phyloP scores from a whole-genome alignment of 2,329 filamentous ascomycete genomes.

The Stachybotrys elegans region DNA sequence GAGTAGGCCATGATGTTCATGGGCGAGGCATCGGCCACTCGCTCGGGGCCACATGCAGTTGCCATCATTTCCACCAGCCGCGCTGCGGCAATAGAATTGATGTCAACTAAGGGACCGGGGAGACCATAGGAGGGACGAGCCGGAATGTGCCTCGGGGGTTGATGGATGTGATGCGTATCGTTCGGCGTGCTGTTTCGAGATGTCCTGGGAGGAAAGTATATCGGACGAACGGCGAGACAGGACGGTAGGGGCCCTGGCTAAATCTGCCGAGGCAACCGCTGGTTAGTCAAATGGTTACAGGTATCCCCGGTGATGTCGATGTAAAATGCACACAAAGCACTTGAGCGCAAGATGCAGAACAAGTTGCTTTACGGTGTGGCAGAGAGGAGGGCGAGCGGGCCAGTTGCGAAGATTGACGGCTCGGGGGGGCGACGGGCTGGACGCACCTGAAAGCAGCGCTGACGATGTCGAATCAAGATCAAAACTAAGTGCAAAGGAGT shows the following conservation, averaged over 20 bases:
- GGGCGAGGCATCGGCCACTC: constrained; percentile 23
- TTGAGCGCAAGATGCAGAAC: too few species aligned
- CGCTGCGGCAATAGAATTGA: constrained; percentile 42
- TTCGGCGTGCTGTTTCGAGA: too few species aligned
- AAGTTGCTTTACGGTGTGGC: too few species aligned
- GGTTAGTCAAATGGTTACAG: too few species aligned
- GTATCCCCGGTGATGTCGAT: too few species aligned
- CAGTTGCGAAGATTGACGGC: too few species aligned
- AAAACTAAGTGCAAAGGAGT: constrained; percentile 38
- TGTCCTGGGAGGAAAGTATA: background rate
- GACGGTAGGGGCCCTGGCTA: too few species aligned
- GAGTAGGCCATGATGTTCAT: constrained; percentile 18
- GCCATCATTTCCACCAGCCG: constrained; percentile 40
- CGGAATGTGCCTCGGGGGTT: background rate
- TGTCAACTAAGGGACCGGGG: constrained; percentile 29
- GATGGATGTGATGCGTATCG: background rate
- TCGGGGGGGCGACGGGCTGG: constrained; percentile 10
- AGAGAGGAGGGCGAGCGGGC: too few species aligned
- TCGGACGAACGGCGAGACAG: too few species aligned
- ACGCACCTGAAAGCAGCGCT: too few species aligned
- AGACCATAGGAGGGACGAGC: constrained; percentile 32
- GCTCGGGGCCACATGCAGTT: constrained; percentile 33
- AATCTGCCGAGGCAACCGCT: too few species aligned
- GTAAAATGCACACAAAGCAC: too few species aligned
- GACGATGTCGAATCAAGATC: constrained; percentile 18